Conservation (phyloP, 805 yeast species). For the Komagataella populi region DNA sequence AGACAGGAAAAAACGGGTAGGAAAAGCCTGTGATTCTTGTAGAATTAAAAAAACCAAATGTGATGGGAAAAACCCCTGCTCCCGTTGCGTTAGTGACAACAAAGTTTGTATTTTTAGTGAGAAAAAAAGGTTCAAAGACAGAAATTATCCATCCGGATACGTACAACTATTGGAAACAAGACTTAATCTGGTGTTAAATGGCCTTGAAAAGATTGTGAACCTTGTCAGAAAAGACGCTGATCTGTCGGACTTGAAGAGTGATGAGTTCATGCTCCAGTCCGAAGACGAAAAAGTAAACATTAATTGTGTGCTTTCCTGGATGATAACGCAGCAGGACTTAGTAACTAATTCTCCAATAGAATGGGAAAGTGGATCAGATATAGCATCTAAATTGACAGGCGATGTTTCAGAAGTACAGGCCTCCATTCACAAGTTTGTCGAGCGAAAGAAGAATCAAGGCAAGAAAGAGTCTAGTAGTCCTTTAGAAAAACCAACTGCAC, state of each 20-base stretch:
- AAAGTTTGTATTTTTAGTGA: constrained; percentile 48
- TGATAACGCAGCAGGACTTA: constrained; percentile 25
- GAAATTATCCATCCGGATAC: constrained; percentile 43
- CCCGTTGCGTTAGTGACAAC: constrained; percentile 39
- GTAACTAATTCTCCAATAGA: constrained; percentile 25
- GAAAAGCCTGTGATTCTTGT: constrained; percentile 54
- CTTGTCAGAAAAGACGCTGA: constrained; percentile 9
- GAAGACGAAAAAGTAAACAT: constrained; percentile 21
- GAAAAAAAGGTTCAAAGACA: constrained; percentile 37
- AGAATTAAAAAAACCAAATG: constrained; percentile 51
- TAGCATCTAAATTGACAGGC: constrained; percentile 22
- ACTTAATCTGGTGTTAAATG: constrained; percentile 33
- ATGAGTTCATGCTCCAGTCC: background rate
- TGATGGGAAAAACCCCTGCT: constrained; percentile 49
- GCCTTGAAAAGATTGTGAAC: constrained; percentile 28
- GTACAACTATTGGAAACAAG: constrained; percentile 52
- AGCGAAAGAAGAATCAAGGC: constrained; percentile 11
- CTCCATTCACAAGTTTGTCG: constrained; percentile 20
- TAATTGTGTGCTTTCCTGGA: constrained; percentile 29
- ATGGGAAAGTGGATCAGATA: constrained; percentile 29
- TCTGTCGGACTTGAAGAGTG: constrained; percentile 1
- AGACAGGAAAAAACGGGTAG: constrained; percentile 35
- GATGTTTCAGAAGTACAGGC: constrained; percentile 12
- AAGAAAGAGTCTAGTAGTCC: background rate
- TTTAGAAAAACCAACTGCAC: background rate